Base-by-base conservation (phyloP, 352 stramenopile species). In the Thalassiosira ordinaria region DNA sequence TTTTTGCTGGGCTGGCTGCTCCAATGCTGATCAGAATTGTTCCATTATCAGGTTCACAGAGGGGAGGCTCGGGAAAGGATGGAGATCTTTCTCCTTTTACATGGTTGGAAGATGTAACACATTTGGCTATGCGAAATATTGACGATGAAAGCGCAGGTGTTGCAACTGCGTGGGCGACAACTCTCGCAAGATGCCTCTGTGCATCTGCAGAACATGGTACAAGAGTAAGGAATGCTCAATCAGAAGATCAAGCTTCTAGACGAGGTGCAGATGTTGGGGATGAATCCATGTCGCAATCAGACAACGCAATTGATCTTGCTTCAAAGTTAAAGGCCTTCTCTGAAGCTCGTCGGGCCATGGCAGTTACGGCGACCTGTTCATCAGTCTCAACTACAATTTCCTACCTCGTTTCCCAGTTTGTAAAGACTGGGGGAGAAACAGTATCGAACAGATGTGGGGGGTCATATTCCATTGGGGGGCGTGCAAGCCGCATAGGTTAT, bases 361-460 rank as follows among this genome's bases (percentile, higher is more conserved):
- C 80, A 14, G 59, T 63, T 3, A 84, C 82, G 1, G 24, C 51
- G 5, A 31, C 73, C 13, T 92, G 78, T 65, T 84, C 75, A n/a
- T 91, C 76, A 46, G 53, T 91, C 9, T 56, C 66, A 66, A 66
- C 74, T 16, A 64, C 82, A 31, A 68, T 93, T 22, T 60, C 71
- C 26, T 92, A 83, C 67, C 72, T 93, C 26, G 82, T 92, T 33
- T 64, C 73, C 9, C 74, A 90, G 29, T 95, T 95, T 82, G 72
- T 91, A 18, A 95, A 93, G 56, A 77, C 74, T 61, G 90, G 88
- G 66, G 90, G 90, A 63, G 88, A 95, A 65, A 66, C 86, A 27
- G 65, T 57, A 18, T 80, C 85, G 9, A 81, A 80, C 53, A 78
- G 79, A 71, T 82, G 80, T 41, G 87, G 88, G n/a, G 88, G 90